Conservation (phyloP, 306 rosid species). For the Fagus sylvatica region DNA sequence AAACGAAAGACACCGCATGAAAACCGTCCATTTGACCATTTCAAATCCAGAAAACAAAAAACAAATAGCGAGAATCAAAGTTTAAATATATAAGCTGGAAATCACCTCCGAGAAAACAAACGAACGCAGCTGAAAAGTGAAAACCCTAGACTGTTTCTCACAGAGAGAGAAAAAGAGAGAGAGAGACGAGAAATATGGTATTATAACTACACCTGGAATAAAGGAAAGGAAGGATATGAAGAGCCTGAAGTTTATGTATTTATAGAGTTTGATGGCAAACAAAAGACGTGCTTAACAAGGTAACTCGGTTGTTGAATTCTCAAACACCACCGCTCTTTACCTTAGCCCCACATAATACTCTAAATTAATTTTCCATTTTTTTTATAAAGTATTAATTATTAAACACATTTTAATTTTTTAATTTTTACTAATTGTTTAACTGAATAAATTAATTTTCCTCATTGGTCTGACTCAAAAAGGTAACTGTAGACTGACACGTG, state of each 20-base stretch:
- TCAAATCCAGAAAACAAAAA: neutral
- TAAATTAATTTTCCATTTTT: no score
- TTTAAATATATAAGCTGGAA: neutral
- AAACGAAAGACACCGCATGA: neutral
- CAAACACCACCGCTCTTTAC: slow-evolving; percentile 30
- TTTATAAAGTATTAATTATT: no score
- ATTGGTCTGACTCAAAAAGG: neutral
- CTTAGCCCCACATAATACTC: neutral
- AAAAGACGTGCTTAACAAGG: slow-evolving; percentile 44
- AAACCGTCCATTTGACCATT: no score
- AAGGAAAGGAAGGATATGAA: slow-evolving; percentile 17
- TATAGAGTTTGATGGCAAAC: slow-evolving; percentile 27
- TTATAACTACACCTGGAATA: neutral
- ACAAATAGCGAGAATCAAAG: no score
- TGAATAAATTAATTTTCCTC: neutral
- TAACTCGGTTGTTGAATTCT: slow-evolving; percentile 32
- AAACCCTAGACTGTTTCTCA: slow-evolving; percentile 19
- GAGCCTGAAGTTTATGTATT: slow-evolving; percentile 27
- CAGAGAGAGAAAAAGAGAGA: neutral
- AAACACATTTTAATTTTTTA: no score
- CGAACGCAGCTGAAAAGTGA: neutral
- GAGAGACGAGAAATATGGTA: neutral
- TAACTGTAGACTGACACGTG: slow-evolving; percentile 3
- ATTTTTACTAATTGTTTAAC: neutral
- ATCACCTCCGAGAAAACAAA: slow-evolving; percentile 5